A percentile compares a stretch with the other conserved stretches of the same genome.
Conservation (phyloP, 2,329 filamentous ascomycete species). For the Colletotrichum sp. region DNA sequence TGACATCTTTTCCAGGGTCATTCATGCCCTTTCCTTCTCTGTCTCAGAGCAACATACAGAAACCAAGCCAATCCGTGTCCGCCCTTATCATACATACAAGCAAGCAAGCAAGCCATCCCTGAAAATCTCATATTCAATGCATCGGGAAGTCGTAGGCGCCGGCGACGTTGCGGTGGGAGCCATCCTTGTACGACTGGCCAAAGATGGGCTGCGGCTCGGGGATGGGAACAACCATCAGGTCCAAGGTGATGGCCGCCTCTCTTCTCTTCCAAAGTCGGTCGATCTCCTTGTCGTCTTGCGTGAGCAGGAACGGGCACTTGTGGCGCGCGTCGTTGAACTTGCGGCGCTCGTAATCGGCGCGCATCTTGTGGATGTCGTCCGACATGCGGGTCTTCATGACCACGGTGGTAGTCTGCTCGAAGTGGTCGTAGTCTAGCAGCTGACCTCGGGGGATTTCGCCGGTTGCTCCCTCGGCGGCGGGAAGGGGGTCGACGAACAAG, state of each 20-base stretch:
- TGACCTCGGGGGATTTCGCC: not conserved
- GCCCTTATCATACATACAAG: not conserved
- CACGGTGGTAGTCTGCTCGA: not conserved
- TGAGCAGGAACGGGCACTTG: not conserved
- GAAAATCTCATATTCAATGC: not conserved
- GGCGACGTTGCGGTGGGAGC: not conserved
- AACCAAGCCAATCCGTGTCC: not conserved
- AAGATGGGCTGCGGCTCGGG: not conserved
- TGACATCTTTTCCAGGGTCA: not conserved
- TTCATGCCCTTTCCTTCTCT: not conserved
- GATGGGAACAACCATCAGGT: constrained; percentile 10
- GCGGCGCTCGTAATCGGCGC: not conserved
- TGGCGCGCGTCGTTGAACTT: not conserved
- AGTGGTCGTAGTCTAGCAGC: not conserved
- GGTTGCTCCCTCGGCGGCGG: not conserved
- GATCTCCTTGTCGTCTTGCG: not conserved
- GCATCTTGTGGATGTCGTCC: not conserved
- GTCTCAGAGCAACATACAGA: not conserved
- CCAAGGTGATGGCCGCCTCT: constrained; percentile 15
- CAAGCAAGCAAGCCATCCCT: not conserved
- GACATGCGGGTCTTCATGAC: not conserved
- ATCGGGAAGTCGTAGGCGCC: not conserved
- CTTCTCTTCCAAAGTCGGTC: constrained; percentile 2
- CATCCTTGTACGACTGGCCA: not conserved
- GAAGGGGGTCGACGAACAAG: not conserved